These are phyloP conservation scores for Leccinum brunneo-olivaceum DNA, from an alignment of 1,284 basidiomycete species.

Conservation along the genomic window DNA sequence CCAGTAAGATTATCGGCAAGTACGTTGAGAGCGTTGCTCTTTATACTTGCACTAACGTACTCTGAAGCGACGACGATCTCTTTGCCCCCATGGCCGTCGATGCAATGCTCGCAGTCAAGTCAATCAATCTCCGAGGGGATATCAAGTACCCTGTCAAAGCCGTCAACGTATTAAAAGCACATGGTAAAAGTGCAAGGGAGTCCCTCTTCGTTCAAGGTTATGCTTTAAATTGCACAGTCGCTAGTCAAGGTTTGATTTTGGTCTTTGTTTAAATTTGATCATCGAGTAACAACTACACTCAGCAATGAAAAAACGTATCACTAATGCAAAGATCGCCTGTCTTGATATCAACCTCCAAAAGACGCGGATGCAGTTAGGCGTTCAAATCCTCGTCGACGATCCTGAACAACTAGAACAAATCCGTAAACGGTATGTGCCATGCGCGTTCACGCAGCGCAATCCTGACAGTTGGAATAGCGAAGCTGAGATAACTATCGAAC, in stretches of 20 bases:
- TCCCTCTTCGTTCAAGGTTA: conserved; percentile 95
- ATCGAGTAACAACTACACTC: conserved; percentile 4
- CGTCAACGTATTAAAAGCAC: conserved; percentile 98
- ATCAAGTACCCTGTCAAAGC: conserved; percentile 99
- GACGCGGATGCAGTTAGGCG: conserved; percentile 94
- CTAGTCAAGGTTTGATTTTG: conserved; percentile 76
- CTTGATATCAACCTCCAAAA: conserved; percentile 98
- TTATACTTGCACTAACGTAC: conserved; percentile 5
- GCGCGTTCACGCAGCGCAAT: background rate
- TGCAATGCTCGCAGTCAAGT: conserved; percentile 97
- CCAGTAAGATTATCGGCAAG: conserved; percentile 98
- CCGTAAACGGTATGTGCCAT: conserved; percentile 66
- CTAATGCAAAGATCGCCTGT: conserved; percentile 94
- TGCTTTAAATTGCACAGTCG: conserved; percentile 97
- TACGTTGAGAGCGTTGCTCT: conserved; percentile 30
- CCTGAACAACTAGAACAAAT: conserved; percentile 97
- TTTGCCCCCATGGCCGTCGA: conserved; percentile 99
- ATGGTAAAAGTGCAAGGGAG: conserved; percentile 93
- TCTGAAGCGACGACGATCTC: conserved; percentile 86
- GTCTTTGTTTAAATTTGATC: background rate
- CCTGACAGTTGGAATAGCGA: conserved; percentile 50
- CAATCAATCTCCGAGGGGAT: conserved; percentile 91
- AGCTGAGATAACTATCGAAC: conserved; percentile 93
- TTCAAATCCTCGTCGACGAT: conserved; percentile 97
- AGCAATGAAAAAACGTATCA: conserved; percentile 98